phyloP scores from a whole-genome alignment of 2,329 filamentous ascomycete species.

The Hymenoscyphus infarciens region DNA sequence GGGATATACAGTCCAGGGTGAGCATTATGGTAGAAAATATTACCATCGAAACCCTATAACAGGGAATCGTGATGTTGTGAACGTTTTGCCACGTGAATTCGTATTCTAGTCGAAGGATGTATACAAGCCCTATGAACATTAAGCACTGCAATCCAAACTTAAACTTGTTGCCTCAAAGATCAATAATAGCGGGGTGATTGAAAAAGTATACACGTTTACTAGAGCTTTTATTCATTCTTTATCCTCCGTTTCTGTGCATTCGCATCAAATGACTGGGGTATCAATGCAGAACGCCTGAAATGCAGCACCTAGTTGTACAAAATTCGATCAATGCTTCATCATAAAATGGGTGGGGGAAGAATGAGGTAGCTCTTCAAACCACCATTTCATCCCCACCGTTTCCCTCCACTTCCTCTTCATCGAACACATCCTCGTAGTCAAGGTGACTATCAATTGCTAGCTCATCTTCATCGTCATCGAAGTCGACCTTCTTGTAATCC shows the following conservation, averaged over 20 bases:
- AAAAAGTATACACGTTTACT: background rate
- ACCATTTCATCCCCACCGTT: background rate
- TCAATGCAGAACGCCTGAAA: background rate
- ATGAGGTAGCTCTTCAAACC: background rate
- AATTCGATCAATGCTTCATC: background rate
- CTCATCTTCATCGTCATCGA: background rate
- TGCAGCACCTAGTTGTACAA: background rate
- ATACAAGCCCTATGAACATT: background rate
- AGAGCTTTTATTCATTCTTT: background rate
- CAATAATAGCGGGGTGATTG: background rate
- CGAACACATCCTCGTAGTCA: background rate
- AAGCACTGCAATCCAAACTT: background rate
- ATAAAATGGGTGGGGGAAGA: background rate
- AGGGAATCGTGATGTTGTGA: too few relatives aligned
- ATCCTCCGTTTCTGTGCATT: background rate
- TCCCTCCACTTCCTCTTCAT: background rate
- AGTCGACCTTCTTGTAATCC: background rate
- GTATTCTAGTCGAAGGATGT: background rate
- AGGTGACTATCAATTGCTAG: background rate
- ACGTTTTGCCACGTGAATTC: background rate
- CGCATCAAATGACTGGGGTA: background rate
- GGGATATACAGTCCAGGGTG: background rate
- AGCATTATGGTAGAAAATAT: too few relatives aligned
- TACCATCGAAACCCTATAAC: too few relatives aligned
- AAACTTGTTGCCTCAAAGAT: background rate